A percentile compares a stretch with the other conserved stretches of the same genome.
These are phyloP conservation scores for Apiotrichum gracile DNA, from an alignment of 1,284 basidiomycete genomes.

Conservation along the genomic window DNA sequence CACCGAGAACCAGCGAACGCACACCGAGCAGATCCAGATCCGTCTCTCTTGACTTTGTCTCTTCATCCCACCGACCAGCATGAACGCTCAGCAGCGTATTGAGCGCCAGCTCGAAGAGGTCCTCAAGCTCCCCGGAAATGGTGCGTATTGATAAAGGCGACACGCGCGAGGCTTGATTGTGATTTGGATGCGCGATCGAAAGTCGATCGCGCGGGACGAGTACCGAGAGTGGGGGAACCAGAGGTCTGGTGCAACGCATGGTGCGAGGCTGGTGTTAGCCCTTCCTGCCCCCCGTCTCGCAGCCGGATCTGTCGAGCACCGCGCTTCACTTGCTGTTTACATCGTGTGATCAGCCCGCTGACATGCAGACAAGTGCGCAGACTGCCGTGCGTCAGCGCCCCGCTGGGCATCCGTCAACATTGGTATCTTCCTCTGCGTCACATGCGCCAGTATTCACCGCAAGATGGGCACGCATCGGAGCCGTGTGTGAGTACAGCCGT, in stretches of 20 bases:
- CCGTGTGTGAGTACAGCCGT: slow-evolving; percentile 38
- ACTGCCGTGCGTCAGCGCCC: slow-evolving; percentile 40
- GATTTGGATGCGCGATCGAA: not conserved
- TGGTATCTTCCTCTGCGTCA: slow-evolving; percentile 41
- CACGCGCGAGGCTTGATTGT: not conserved
- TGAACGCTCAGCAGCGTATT: slow-evolving; percentile 32
- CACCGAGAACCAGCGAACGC: too few species aligned
- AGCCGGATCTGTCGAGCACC: not conserved
- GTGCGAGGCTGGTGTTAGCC: too few species aligned
- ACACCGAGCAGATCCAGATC: too few species aligned
- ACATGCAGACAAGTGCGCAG: slow-evolving; percentile 40
- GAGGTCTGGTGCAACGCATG: too few species aligned
- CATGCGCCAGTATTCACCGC: slow-evolving; percentile 41
- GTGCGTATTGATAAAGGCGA: slow-evolving; percentile 22
- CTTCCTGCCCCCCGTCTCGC: too few species aligned
- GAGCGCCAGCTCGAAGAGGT: slow-evolving; percentile 44
- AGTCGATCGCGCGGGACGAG: not conserved
- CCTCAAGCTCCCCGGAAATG: slow-evolving; percentile 40
- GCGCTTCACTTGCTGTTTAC: not conserved
- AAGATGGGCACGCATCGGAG: slow-evolving; percentile 46
- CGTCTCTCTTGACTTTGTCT: not conserved
- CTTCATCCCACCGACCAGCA: not conserved
- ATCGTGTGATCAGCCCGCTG: not conserved
- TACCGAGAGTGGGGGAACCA: too few species aligned
- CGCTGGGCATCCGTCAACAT: slow-evolving; percentile 46